These are phyloP conservation scores for Xylaria hypoxylon DNA, from an alignment of 2,329 filamentous ascomycete genomes.

Conservation along the genomic window DNA sequence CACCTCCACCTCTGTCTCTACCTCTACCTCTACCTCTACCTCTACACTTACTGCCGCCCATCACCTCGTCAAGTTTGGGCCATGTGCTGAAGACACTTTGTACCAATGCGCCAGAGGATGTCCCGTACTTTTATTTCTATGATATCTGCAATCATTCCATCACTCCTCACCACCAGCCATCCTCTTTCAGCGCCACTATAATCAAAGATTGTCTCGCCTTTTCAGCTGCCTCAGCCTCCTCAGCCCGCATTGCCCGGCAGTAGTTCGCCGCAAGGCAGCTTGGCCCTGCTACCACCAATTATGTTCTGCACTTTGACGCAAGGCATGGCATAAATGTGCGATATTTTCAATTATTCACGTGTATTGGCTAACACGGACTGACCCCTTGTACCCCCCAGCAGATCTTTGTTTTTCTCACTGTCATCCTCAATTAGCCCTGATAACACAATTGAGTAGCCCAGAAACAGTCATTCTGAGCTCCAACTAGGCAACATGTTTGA, in stretches of 20 bases:
- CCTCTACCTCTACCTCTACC: neutral
- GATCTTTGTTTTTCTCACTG: constrained; percentile 2
- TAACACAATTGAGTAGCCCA: neutral
- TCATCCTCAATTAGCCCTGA: neutral
- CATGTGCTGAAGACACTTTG: neutral
- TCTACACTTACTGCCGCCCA: neutral
- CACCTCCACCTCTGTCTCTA: neutral
- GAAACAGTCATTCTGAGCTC: neutral
- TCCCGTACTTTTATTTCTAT: constrained; percentile 9
- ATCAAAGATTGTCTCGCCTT: neutral
- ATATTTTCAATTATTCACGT: neutral
- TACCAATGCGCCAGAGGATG: constrained; percentile 11
- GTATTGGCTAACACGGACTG: constrained; percentile 6
- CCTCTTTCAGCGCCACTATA: neutral
- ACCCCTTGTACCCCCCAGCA: neutral
- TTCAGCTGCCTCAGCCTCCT: constrained; percentile 1
- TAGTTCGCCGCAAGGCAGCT: constrained; percentile 4
- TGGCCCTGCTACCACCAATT: constrained; percentile 6
- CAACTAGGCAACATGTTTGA: constrained; percentile 63
- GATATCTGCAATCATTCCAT: constrained; percentile 10
- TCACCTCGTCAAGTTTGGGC: neutral
- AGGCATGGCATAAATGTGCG: constrained; percentile 25
- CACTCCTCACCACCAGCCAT: neutral
- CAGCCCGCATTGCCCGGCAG: constrained; percentile 4
- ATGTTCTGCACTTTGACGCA: neutral